A percentile compares a stretch with the other conserved stretches of the same genome.
Evolutionary conservation across 2,329 filamentous ascomycete genomes (phyloP).

Genomic region (Mycosphaerella sp.): DNA sequence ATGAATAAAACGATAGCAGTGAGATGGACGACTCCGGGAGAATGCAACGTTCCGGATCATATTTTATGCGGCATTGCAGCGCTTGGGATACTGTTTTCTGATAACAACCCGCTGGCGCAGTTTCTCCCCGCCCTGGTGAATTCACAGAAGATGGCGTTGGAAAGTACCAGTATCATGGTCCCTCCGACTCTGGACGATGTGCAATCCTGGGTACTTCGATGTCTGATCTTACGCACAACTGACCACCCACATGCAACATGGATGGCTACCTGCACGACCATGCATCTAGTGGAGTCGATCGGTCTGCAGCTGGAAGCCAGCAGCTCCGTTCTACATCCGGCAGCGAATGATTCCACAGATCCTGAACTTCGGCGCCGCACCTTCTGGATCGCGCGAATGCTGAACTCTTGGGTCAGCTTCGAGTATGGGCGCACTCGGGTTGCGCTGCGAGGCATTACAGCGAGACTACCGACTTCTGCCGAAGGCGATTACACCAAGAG

Average conservation of each 20-base stretch:
- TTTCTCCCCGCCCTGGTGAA: constrained; percentile 26
- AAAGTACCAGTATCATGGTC: constrained; percentile 33
- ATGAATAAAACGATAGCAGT: constrained; percentile 23
- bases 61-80: constrained; percentile 52
- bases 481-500: constrained; percentile 43
- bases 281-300: constrained; percentile 54
- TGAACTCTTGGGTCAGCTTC: constrained; percentile 56
- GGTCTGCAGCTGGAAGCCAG: constrained; percentile 41
- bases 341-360: constrained; percentile 20
- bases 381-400: constrained; percentile 49
- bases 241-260: constrained; percentile 50
- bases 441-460: constrained; percentile 42
- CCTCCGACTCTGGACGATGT: constrained; percentile 39
- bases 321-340: constrained; percentile 25
- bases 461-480: constrained; percentile 36
- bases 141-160: constrained; percentile 43
- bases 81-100: constrained; percentile 47
- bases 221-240: constrained; percentile 49
- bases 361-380: constrained; percentile 27
- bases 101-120: constrained; percentile 5
- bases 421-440: constrained; percentile 52
- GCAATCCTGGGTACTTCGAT: constrained; percentile 49
- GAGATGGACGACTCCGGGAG: constrained; percentile 22
- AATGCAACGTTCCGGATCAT: constrained; percentile 25
- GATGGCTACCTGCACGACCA: constrained; percentile 52